Conservation (phyloP, 2,329 filamentous ascomycete species). For the Calonectria pseudoturangicola region DNA sequence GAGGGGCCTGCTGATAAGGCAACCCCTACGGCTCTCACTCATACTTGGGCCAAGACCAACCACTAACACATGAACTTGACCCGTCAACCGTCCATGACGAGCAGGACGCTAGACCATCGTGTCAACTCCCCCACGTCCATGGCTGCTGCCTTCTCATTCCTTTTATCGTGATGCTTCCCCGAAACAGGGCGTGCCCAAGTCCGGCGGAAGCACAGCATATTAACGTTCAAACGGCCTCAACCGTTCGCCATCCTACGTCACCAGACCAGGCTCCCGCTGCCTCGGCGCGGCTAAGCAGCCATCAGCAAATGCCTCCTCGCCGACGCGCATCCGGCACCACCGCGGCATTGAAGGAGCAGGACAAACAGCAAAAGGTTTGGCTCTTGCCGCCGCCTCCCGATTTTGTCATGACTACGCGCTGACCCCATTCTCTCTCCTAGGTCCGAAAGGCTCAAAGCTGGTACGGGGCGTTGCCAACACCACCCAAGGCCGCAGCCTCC, state of each 20-base stretch:
- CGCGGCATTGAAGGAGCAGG: constrained; percentile 30
- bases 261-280: constrained; percentile 52
- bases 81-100: constrained; percentile 36
- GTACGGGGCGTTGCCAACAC: constrained; percentile 78
- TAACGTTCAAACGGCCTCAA: constrained; percentile 43
- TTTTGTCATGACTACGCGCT: background rate
- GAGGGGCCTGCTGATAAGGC: constrained; percentile 32
- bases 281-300: constrained; percentile 44
- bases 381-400: background rate
- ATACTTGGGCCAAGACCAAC: constrained; percentile 39
- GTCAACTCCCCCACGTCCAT: constrained; percentile 34
- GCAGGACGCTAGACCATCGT: constrained; percentile 25
- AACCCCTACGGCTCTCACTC: constrained; percentile 29
- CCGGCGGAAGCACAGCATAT: constrained; percentile 50
- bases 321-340: constrained; percentile 41
- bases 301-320: constrained; percentile 43
- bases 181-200: constrained; percentile 59
- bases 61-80: constrained; percentile 49
- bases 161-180: constrained; percentile 56
- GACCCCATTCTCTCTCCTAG: constrained; percentile 56
- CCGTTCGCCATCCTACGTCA: constrained; percentile 52
- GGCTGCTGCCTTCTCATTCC: constrained; percentile 30
- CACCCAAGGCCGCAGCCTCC: constrained; percentile 74
- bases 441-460: constrained; percentile 74
- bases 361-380: constrained; percentile 45